Evolutionary conservation across 164 flowering plant genomes (phyloP).

Genomic region (Liquidambar formosana): DNA sequence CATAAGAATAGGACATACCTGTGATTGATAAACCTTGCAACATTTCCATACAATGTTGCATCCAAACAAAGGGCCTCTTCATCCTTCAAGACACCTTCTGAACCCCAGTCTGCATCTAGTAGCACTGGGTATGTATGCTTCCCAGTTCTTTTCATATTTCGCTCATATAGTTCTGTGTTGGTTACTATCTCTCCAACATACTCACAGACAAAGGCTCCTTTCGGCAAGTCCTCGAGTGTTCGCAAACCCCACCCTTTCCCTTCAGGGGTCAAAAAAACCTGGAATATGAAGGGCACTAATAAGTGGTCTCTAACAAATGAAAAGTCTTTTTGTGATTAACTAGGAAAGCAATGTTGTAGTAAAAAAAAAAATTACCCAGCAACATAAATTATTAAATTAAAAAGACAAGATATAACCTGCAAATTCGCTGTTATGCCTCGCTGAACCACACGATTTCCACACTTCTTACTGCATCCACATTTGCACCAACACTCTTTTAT

Average conservation of each 20-base stretch:
- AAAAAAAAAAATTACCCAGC: not conserved
- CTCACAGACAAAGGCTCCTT: slow-evolving; percentile 95
- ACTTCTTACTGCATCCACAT: slow-evolving; percentile 78
- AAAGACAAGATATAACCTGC: slow-evolving; percentile 52
- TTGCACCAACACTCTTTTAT: slow-evolving; percentile 94
- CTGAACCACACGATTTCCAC: slow-evolving; percentile 92
- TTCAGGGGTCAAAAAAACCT: slow-evolving; percentile 79
- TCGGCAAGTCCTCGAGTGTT: slow-evolving; percentile 76
- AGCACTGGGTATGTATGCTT: slow-evolving; percentile 52
- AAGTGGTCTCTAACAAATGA: not conserved
- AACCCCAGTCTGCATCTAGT: slow-evolving; percentile 83
- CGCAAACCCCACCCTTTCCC: slow-evolving; percentile 95
- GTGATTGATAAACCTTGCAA: slow-evolving; percentile 84
- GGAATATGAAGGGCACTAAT: slow-evolving; percentile 7
- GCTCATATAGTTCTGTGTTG: slow-evolving; percentile 49
- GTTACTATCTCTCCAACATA: slow-evolving; percentile 92
- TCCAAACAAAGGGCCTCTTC: slow-evolving; percentile 82
- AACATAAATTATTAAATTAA: not conserved
- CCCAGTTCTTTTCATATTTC: slow-evolving; percentile 33
- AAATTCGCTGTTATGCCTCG: slow-evolving; percentile 73
- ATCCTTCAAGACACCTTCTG: slow-evolving; percentile 56
- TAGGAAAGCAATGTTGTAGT: too few species aligned
- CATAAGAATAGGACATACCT: slow-evolving; percentile 34
- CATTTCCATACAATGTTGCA: slow-evolving; percentile 77
- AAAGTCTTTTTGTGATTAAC: not conserved